Conservation (phyloP, 139 green algal species). For the Zygnema cylindricum region DNA sequence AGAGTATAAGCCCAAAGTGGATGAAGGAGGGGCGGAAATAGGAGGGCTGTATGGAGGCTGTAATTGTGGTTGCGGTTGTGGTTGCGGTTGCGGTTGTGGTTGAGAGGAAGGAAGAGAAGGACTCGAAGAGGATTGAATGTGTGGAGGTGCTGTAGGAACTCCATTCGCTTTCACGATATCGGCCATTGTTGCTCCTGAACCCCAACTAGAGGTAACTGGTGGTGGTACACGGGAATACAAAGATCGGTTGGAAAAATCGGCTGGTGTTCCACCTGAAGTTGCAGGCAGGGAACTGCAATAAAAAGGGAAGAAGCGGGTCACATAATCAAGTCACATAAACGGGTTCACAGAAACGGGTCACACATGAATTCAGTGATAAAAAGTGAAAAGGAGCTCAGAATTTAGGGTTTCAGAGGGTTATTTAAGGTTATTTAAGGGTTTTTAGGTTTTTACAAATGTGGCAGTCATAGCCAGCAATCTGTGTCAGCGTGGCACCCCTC, state of each 20-base stretch:
- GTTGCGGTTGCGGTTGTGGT: background rate
- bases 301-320: background rate
- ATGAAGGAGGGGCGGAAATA: background rate
- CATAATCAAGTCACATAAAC: too few species aligned
- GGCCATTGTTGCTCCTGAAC: constrained; percentile 47
- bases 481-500: too few species aligned
- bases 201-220: constrained; percentile 18
- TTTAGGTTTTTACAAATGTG: too few species aligned
- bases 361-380: too few species aligned
- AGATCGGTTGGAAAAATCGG: background rate
- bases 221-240: background rate
- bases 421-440: too few species aligned
- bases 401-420: too few species aligned
- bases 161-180: constrained; percentile 37
- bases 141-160: background rate
- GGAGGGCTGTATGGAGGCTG: background rate
- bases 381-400: too few species aligned
- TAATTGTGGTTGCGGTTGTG: background rate
- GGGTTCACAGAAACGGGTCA: too few species aligned
- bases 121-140: background rate
- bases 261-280: background rate
- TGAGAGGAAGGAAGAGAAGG: background rate
- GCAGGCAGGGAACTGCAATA: background rate
- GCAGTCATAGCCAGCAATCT: too few species aligned
- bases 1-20: constrained; percentile 37